Base-by-base conservation (phyloP, 768 basidiomycete species). In the Solioccasus polychromus region DNA sequence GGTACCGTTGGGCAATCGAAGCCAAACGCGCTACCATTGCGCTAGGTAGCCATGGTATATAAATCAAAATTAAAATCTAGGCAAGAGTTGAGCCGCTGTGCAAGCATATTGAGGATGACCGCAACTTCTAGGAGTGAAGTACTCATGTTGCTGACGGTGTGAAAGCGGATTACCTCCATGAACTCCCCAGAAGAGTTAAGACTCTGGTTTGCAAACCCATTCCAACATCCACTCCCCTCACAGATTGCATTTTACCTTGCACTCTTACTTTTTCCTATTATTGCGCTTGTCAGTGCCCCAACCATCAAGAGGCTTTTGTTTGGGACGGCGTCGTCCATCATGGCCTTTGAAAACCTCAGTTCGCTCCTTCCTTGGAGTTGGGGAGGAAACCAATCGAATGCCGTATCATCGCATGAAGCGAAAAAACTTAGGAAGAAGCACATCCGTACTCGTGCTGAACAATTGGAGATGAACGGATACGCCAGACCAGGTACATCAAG, bases 11-110 rank as follows among this genome's bases (percentile, higher is more conserved):
- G 73, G 80, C 82, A 58, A 77, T 86, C 85, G 86, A 88, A 88
- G 85, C 85, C 85, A 88, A 86, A 88, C 85, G 86, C 86, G 86
- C 86, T 88, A 87, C 86, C 86, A 88, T 88, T 88, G 86, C 83
- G 86, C 85, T 72, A 88, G 83, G 83, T 79, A 82, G 78, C 80
- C 82, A 67, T 71, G 0, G 0, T 1, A 2, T 0, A 5, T 15
- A 31, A 31, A 11, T 31, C 5, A 9, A 31, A n/a, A n/a, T n/a
- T n/a, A n/a, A n/a, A n/a, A n/a, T n/a, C n/a, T n/a, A n/a, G n/a
- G n/a, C n/a, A n/a, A n/a, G n/a, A n/a, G n/a, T 31, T 31, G 15
- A 5, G 15, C 30, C 10, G 15, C 28, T 25, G 9, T 11, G 23
- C 42, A 34, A 47, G 47, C 39, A 43, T 52, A 51, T 51, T 39